Percentiles rank a stretch among this genome's conserved stretches.
phyloP scores from a whole-genome alignment of 331 rosid species.

The Acacia concinna region DNA sequence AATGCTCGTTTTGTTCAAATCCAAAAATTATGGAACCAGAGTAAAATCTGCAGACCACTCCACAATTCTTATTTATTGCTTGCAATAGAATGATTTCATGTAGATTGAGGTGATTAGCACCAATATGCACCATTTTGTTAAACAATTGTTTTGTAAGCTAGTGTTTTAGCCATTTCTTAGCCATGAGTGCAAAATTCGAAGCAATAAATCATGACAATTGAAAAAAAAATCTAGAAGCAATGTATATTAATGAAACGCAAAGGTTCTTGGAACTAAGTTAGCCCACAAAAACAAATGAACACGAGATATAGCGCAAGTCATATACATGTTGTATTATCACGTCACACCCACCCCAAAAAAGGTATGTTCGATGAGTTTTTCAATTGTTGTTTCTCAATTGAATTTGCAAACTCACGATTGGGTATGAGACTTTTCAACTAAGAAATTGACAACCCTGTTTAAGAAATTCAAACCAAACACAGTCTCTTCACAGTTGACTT shows the following conservation, averaged over 20 bases:
- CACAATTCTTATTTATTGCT: background rate
- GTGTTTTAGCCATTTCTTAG: background rate
- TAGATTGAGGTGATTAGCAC: background rate
- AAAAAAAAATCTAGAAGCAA: slow-evolving; percentile 8
- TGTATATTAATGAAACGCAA: background rate
- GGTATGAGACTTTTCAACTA: slow-evolving; percentile 53
- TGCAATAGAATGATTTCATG: background rate
- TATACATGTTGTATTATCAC: background rate
- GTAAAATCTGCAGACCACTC: background rate
- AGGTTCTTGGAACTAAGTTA: background rate
- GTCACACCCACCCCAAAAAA: background rate
- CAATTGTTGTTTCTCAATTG: slow-evolving; percentile 9
- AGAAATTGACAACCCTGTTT: slow-evolving; percentile 80
- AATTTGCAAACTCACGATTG: slow-evolving; percentile 28
- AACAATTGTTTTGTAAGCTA: background rate
- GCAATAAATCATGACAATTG: slow-evolving; percentile 6
- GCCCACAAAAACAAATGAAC: background rate
- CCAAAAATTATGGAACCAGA: background rate
- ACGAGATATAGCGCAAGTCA: background rate
- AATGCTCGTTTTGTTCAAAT: background rate
- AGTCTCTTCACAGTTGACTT: slow-evolving; percentile 93
- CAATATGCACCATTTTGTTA: background rate
- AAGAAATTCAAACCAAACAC: slow-evolving; percentile 91
- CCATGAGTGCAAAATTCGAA: background rate
- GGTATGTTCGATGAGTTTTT: background rate